phyloP scores from a whole-genome alignment of 345 rosid species.

The Hibiscus syriacus region DNA sequence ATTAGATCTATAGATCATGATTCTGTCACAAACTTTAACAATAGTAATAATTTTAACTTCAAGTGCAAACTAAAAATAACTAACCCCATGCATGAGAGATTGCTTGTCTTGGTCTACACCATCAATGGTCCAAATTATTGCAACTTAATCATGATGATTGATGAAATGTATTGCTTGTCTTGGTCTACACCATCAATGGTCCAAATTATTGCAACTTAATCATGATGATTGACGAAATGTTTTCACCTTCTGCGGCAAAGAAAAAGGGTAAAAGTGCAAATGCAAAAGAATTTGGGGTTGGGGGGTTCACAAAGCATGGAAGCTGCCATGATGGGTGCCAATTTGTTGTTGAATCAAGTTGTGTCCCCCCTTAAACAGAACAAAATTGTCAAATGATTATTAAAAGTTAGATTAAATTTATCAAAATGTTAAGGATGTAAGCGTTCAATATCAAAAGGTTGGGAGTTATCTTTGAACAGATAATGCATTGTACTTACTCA shows the following conservation, averaged over 20 bases:
- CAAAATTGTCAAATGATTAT: no score
- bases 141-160: conserved; percentile 18
- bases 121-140: conserved; percentile 26
- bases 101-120: conserved; percentile 20
- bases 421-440: no score
- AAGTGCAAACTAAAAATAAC: conserved; percentile 23
- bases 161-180: no score
- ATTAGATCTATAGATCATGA: no score
- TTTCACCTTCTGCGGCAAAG: conserved; percentile 17
- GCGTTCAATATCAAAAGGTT: no score
- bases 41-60: conserved; percentile 13
- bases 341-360: conserved; percentile 37
- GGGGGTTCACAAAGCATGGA: conserved; percentile 27
- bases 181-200: no score
- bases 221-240: no score
- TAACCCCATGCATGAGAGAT: conserved; percentile 19
- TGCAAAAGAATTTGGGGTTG: background rate
- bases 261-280: conserved; percentile 24
- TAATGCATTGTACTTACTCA: no score
- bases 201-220: no score
- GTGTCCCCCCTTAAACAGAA: no score
- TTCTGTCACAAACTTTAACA: background rate
- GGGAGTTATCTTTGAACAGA: no score
- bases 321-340: conserved; percentile 42
- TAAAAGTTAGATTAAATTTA: no score